Evolutionary conservation across 495 filamentous ascomycete species (phyloP).

Genomic region (Hypoxylon fuscum): DNA sequence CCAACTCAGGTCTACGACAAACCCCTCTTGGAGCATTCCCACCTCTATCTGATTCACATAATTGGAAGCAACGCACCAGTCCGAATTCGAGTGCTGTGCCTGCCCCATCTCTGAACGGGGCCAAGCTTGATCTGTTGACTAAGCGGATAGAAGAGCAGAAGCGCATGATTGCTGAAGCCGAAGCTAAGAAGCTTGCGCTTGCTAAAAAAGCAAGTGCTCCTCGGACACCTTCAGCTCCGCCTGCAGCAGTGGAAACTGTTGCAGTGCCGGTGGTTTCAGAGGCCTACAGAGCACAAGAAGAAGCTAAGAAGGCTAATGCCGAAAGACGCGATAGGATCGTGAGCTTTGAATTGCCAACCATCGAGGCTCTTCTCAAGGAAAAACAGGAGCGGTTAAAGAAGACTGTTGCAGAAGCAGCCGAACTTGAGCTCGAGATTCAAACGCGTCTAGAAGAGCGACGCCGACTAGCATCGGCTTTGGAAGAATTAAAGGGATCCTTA

Average conservation of each 20-base stretch:
- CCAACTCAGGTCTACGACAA: slow-evolving; percentile 38
- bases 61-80: slow-evolving; percentile 48
- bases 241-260: slow-evolving; percentile 32
- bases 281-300: slow-evolving; percentile 15
- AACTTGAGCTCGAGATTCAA: slow-evolving; percentile 67
- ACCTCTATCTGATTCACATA: slow-evolving; percentile 52
- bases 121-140: slow-evolving; percentile 69
- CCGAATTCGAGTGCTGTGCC: slow-evolving; percentile 46
- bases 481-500: slow-evolving; percentile 57
- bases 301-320: slow-evolving; percentile 45
- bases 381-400: slow-evolving; percentile 61
- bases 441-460: slow-evolving; percentile 52
- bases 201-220: slow-evolving; percentile 46
- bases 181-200: slow-evolving; percentile 63
- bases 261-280: slow-evolving; percentile 31
- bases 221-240: slow-evolving; percentile 31
- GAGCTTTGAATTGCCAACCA: slow-evolving; percentile 61
- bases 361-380: slow-evolving; percentile 65
- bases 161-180: slow-evolving; percentile 77
- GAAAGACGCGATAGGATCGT: slow-evolving; percentile 65
- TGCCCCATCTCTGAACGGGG: slow-evolving; percentile 47
- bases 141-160: slow-evolving; percentile 78
- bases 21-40: slow-evolving; percentile 56
- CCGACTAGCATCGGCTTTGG: slow-evolving; percentile 64
- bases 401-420: slow-evolving; percentile 65